Conservation (phyloP, 129 eudicot species). For the Centaurea solstitialis region DNA sequence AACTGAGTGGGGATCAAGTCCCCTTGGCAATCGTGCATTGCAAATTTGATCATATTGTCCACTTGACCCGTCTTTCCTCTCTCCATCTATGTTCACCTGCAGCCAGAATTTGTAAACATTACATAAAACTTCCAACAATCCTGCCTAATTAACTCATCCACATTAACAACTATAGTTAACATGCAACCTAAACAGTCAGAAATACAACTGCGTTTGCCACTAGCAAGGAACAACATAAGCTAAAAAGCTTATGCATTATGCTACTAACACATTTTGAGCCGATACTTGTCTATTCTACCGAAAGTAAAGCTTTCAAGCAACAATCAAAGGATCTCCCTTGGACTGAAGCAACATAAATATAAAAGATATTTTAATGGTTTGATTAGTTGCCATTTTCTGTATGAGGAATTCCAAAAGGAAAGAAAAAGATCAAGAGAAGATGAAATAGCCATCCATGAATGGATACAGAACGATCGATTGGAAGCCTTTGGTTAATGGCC, state of each 20-base stretch:
- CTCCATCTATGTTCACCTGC: constrained; percentile 74
- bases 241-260: too few species aligned
- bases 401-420: too few species aligned
- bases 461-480: neutral
- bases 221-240: too few species aligned
- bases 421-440: neutral
- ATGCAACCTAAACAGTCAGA: too few species aligned
- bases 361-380: too few species aligned
- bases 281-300: too few species aligned
- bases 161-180: neutral
- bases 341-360: too few species aligned
- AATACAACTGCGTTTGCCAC: too few species aligned
- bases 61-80: constrained; percentile 63
- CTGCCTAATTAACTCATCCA: neutral
- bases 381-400: too few species aligned
- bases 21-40: constrained; percentile 83
- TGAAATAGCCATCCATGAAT: neutral
- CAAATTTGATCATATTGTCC: constrained; percentile 89
- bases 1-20: constrained; percentile 94
- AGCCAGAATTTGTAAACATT: constrained; percentile 16
- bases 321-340: too few species aligned
- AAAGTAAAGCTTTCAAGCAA: too few species aligned
- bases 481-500: neutral
- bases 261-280: too few species aligned
- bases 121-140: neutral